A percentile compares a stretch with the other conserved stretches of the same genome.
Conservation (phyloP, 495 filamentous ascomycete genomes). For the Neurospora cerealis region DNA sequence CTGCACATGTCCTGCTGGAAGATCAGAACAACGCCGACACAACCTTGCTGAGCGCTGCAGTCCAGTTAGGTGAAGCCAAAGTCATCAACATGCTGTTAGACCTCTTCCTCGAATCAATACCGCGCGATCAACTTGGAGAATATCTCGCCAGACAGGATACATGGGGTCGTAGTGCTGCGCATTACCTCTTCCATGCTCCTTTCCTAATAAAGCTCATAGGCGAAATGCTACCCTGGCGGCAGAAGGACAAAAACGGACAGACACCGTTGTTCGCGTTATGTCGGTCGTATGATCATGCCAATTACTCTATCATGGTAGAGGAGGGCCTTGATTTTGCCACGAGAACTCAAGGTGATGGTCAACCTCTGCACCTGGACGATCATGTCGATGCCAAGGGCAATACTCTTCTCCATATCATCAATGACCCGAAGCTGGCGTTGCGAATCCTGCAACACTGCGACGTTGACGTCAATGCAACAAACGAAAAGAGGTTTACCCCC, state of each 20-base stretch:
- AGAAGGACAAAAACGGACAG: constrained; percentile 91
- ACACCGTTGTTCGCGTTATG: constrained; percentile 92
- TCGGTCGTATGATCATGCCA: constrained; percentile 85
- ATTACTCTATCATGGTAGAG: constrained; percentile 79
- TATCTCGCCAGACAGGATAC: constrained; percentile 73
- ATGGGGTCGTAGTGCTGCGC: constrained; percentile 78
- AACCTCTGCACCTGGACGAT: constrained; percentile 79
- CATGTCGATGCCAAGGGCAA: constrained; percentile 92
- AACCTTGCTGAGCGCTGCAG: constrained; percentile 85
- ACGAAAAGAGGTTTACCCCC: constrained; percentile 90
- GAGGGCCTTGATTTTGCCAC: constrained; percentile 67
- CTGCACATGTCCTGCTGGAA: constrained; percentile 56
- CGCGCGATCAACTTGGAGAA: constrained; percentile 36
- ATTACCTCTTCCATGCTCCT: constrained; percentile 94
- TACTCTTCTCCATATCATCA: constrained; percentile 85
- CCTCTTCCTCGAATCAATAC: constrained; percentile 34
- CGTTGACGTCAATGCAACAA: constrained; percentile 87
- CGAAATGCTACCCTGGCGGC: constrained; percentile 70
- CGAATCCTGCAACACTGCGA: constrained; percentile 75
- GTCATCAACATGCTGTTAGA: constrained; percentile 67
- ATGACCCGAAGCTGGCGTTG: constrained; percentile 66
- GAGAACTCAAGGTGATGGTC: constrained; percentile 60
- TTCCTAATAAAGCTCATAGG: constrained; percentile 66
- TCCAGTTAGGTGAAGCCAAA: constrained; percentile 71
- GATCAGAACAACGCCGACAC: constrained; percentile 85